phyloP scores from a whole-genome alignment of 345 rosid species.

The Eucalyptus regnans region DNA sequence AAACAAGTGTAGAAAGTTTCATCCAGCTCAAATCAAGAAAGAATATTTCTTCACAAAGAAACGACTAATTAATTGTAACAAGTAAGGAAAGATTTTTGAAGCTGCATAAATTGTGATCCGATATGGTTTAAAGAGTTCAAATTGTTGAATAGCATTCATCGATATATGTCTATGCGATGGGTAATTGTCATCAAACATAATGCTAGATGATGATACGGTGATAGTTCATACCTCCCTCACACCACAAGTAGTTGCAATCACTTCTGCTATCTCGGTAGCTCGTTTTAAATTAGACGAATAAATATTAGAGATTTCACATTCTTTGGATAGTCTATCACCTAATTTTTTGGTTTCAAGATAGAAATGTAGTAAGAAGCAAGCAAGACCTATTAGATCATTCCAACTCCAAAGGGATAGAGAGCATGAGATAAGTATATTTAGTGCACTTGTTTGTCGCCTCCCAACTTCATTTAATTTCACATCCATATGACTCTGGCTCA shows the following conservation, averaged over 20 bases:
- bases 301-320: neutral
- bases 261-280: neutral
- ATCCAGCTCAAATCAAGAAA: neutral
- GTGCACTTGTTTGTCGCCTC: neutral
- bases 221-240: neutral
- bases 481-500: slow-evolving; percentile 5
- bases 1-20: neutral
- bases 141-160: neutral
- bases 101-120: neutral
- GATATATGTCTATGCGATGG: neutral
- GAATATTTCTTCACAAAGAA: neutral
- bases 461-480: slow-evolving; percentile 6
- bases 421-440: neutral
- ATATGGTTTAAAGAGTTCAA: neutral
- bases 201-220: neutral
- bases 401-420: neutral
- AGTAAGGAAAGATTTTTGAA: neutral
- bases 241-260: neutral
- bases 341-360: neutral
- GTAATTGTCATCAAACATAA: neutral
- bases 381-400: neutral
- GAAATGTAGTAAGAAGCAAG: neutral
- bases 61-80: neutral
- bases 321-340: neutral
- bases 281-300: neutral